Evolutionary conservation across 495 filamentous ascomycete species (phyloP).

Genomic region (Hypoxylon perforatum): DNA sequence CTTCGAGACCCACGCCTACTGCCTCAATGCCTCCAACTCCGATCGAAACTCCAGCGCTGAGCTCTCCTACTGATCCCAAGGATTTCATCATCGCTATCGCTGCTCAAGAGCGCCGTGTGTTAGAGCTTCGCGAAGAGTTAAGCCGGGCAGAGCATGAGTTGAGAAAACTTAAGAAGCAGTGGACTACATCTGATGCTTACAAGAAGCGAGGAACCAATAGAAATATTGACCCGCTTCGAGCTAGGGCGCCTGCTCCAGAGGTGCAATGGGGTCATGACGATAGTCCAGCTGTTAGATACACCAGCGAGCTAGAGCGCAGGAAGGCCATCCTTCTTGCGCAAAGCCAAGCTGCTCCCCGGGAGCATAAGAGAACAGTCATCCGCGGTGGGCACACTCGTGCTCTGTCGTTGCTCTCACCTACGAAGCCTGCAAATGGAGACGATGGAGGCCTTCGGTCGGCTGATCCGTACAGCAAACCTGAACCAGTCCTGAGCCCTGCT

Average conservation of each 20-base stretch:
- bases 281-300: slow-evolving; percentile 51
- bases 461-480: slow-evolving; percentile 38
- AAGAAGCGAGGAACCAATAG: slow-evolving; percentile 78
- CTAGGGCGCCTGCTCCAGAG: slow-evolving; percentile 45
- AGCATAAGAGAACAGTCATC: slow-evolving; percentile 60
- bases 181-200: slow-evolving; percentile 79
- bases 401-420: slow-evolving; percentile 85
- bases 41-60: slow-evolving; percentile 51
- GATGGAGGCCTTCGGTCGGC: slow-evolving; percentile 38
- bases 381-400: slow-evolving; percentile 75
- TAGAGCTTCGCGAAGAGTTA: slow-evolving; percentile 92
- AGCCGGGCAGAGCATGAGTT: slow-evolving; percentile 82
- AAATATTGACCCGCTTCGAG: slow-evolving; percentile 63
- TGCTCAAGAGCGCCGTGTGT: slow-evolving; percentile 89
- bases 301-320: slow-evolving; percentile 68
- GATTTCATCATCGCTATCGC: slow-evolving; percentile 90
- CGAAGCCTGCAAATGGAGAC: slow-evolving; percentile 47
- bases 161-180: slow-evolving; percentile 79
- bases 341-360: slow-evolving; percentile 53
- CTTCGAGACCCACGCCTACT: slow-evolving; percentile 57
- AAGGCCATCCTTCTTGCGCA: slow-evolving; percentile 74
- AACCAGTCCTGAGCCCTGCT: slow-evolving; percentile 35
- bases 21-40: slow-evolving; percentile 61
- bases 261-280: slow-evolving; percentile 41
- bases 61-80: slow-evolving; percentile 72